A percentile compares a stretch with the other conserved stretches of the same genome.
Conservation (phyloP, 2,329 filamentous ascomycete genomes). For the Raffaelea arxii region DNA sequence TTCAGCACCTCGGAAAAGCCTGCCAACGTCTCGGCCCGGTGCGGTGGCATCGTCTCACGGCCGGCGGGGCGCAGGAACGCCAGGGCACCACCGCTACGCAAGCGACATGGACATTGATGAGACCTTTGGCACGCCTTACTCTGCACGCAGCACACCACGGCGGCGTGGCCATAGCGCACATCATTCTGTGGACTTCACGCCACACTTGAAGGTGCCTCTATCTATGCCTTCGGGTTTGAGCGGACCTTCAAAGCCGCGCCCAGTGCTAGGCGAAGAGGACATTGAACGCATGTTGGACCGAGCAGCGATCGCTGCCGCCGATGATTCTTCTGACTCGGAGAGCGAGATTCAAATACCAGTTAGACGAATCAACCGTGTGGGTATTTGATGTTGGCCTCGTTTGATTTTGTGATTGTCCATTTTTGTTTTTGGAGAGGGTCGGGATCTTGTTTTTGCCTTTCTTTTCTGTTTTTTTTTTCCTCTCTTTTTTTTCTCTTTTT, state of each 20-base stretch:
- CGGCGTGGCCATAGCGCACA: constrained; percentile 30
- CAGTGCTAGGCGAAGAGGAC: constrained; percentile 41
- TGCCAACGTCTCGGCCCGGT: constrained; percentile 35
- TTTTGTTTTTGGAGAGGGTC: too few species aligned
- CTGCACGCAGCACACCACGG: constrained; percentile 27
- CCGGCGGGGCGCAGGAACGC: constrained; percentile 8
- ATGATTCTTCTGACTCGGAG: constrained; percentile 47
- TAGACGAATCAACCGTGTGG: constrained; percentile 5
- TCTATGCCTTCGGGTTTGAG: constrained; percentile 41
- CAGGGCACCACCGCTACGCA: constrained; percentile 21
- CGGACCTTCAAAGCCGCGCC: constrained; percentile 26
- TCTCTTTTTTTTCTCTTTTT: not conserved
- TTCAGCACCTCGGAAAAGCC: constrained; percentile 37
- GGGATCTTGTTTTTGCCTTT: not conserved
- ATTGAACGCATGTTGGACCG: constrained; percentile 50
- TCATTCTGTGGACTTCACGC: constrained; percentile 17
- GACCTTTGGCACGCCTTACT: constrained; percentile 22
- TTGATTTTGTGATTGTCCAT: too few species aligned
- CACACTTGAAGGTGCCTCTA: constrained; percentile 29
- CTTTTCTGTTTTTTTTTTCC: not conserved
- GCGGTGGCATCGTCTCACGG: not conserved
- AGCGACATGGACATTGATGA: constrained; percentile 41
- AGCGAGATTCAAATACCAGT: constrained; percentile 43
- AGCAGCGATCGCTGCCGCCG: constrained; percentile 33
- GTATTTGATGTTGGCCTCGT: too few species aligned